Conservation (phyloP, 441 rosid species). For the Eruca vesicaria region DNA sequence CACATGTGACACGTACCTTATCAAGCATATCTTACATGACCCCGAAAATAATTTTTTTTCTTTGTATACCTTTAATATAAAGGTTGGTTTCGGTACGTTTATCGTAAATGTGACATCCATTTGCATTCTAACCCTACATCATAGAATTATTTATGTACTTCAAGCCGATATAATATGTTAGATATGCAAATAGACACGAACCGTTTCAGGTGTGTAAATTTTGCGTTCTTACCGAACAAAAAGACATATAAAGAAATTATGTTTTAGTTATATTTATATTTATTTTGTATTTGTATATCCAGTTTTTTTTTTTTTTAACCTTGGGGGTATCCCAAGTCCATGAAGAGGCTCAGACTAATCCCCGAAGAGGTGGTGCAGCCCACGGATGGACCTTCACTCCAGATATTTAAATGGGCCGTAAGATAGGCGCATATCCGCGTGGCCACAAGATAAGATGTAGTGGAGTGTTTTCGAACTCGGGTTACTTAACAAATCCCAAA, state of each 20-base stretch:
- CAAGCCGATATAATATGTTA: not conserved
- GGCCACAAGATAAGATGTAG: no score
- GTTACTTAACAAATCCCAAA: no score
- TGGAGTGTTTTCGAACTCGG: no score
- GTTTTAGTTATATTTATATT: not conserved
- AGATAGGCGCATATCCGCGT: no score
- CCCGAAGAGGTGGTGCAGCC: no score
- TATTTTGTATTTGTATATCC: not conserved
- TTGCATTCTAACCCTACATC: not conserved
- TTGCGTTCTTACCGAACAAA: not conserved
- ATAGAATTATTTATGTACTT: not conserved
- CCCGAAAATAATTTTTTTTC: not conserved
- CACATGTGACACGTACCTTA: constrained; percentile 35
- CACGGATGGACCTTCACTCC: no score
- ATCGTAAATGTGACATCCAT: constrained; percentile 23
- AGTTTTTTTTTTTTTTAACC: no score
- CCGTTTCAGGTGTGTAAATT: constrained; percentile 9
- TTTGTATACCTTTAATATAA: not conserved
- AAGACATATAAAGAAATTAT: not conserved
- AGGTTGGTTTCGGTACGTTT: constrained; percentile 22
- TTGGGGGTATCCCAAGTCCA: no score
- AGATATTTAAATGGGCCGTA: no score
- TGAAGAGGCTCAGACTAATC: no score
- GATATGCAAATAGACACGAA: not conserved
- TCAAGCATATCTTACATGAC: constrained; percentile 5